phyloP scores from a whole-genome alignment of 257 asterid species.

The Salvia hispanica region DNA sequence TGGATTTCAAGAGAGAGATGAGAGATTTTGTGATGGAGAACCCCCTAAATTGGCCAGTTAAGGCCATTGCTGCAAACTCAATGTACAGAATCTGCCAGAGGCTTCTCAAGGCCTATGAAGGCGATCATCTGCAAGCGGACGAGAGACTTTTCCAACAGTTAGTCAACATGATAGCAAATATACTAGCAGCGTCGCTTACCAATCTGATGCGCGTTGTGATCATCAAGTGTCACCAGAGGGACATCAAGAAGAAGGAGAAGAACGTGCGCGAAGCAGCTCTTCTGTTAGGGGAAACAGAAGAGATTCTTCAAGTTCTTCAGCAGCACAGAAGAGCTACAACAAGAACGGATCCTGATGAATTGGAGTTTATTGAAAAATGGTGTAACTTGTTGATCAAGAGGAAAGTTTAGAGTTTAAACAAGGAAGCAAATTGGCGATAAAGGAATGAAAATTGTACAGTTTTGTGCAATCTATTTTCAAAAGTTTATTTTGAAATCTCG shows the following conservation, averaged over 20 bases:
- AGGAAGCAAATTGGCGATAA: background rate
- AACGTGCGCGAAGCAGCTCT: conserved; percentile 45
- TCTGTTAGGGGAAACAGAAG: conserved; percentile 48
- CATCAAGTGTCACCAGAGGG: conserved; percentile 42
- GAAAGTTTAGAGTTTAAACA: conserved; percentile 17
- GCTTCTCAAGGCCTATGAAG: conserved; percentile 37
- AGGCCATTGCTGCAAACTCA: conserved; percentile 43
- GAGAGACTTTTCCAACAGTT: conserved; percentile 42
- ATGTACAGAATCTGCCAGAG: conserved; percentile 46
- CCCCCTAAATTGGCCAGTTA: conserved; percentile 50
- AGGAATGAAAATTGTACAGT: background rate
- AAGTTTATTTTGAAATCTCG: background rate
- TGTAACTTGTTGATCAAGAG: conserved; percentile 35
- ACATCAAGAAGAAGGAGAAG: conserved; percentile 39
- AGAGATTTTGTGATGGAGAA: conserved; percentile 37
- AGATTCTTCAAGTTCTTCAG: conserved; percentile 42
- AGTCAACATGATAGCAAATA: conserved; percentile 41
- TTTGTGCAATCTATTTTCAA: background rate
- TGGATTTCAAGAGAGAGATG: conserved; percentile 37
- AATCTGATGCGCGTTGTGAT: conserved; percentile 40
- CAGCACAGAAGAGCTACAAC: conserved; percentile 32
- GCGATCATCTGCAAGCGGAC: conserved; percentile 28
- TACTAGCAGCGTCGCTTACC: conserved; percentile 48
- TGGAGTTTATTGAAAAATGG: conserved; percentile 41
- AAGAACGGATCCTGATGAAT: conserved; percentile 31